phyloP scores from a whole-genome alignment of 441 rosid species.

The California macrophylla region DNA sequence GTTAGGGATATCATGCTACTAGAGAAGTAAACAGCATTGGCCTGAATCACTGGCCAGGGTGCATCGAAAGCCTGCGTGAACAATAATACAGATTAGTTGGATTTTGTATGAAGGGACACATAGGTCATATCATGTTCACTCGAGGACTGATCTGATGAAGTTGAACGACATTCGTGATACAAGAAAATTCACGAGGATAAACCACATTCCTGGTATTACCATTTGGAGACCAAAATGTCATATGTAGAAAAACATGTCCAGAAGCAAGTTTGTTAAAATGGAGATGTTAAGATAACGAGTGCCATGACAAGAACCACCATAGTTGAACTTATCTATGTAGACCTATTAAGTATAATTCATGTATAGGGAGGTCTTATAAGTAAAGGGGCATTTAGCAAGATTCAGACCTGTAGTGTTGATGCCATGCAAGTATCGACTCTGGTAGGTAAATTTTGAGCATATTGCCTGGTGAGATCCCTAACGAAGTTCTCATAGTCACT shows the following conservation, averaged over 20 bases:
- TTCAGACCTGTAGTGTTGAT: constrained; percentile 68
- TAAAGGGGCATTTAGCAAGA: not conserved
- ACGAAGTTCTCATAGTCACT: constrained; percentile 70
- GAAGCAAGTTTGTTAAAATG: not conserved
- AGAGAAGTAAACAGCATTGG: constrained; percentile 81
- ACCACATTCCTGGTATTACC: not conserved
- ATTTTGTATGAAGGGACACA: not conserved
- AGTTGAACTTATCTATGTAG: not conserved
- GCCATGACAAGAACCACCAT: not conserved
- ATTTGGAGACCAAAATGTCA: not conserved
- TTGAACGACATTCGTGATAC: not conserved
- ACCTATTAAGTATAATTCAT: not conserved
- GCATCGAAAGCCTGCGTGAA: constrained; percentile 81
- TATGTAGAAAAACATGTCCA: not conserved
- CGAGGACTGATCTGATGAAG: not conserved
- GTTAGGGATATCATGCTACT: constrained; percentile 72
- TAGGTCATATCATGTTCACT: not conserved
- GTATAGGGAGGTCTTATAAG: not conserved
- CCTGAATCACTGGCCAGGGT: constrained; percentile 91
- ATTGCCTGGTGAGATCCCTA: constrained; percentile 63
- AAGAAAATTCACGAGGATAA: not conserved
- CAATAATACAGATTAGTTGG: constrained; percentile 14
- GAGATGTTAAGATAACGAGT: not conserved
- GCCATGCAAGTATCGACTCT: constrained; percentile 73
- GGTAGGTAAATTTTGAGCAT: constrained; percentile 50